Evolutionary conservation across 2,329 filamentous ascomycete genomes (phyloP).

Genomic region (Beauveria australis): DNA sequence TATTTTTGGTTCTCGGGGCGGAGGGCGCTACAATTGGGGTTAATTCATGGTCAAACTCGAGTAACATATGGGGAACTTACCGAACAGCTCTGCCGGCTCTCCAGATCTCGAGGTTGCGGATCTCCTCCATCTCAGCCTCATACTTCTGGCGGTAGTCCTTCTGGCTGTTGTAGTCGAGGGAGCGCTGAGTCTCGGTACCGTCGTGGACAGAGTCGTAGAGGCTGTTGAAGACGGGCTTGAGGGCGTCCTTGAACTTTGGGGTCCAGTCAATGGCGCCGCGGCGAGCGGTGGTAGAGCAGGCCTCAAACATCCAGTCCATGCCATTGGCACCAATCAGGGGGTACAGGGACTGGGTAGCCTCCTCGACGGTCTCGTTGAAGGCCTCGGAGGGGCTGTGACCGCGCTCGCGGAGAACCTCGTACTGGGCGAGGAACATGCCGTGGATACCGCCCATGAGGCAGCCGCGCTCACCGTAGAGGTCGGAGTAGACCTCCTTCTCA

Average conservation of each 20-base stretch:
- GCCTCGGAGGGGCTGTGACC: constrained; percentile 97
- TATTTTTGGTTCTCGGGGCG: constrained; percentile 83
- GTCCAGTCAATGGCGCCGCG: constrained; percentile 99
- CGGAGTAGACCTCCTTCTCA: constrained; percentile 99
- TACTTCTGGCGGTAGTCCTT: constrained; percentile 94
- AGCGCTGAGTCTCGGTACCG: constrained; percentile 90
- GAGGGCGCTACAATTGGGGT: constrained; percentile 47
- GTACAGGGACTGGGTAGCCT: constrained; percentile 97
- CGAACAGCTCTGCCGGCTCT: constrained; percentile 95
- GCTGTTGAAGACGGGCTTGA: constrained; percentile 98
- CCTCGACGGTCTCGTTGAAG: constrained; percentile 99
- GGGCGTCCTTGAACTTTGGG: constrained; percentile 89
- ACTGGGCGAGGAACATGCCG: constrained; percentile 99
- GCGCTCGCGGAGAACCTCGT: constrained; percentile 98
- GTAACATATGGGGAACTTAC: constrained; percentile 33
- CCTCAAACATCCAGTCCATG: constrained; percentile 99
- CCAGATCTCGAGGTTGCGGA: constrained; percentile 98
- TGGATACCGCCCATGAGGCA: constrained; percentile 99
- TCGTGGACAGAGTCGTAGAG: constrained; percentile 90
- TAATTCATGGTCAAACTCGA: constrained; percentile 11
- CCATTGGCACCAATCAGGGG: constrained; percentile 94
- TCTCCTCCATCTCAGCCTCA: constrained; percentile 98
- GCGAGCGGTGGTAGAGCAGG: constrained; percentile 96
- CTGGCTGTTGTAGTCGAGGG: constrained; percentile 94
- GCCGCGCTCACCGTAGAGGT: constrained; percentile 98